Base-by-base conservation (phyloP, 352 stramenopile species). In the Globisporangium lucens region DNA sequence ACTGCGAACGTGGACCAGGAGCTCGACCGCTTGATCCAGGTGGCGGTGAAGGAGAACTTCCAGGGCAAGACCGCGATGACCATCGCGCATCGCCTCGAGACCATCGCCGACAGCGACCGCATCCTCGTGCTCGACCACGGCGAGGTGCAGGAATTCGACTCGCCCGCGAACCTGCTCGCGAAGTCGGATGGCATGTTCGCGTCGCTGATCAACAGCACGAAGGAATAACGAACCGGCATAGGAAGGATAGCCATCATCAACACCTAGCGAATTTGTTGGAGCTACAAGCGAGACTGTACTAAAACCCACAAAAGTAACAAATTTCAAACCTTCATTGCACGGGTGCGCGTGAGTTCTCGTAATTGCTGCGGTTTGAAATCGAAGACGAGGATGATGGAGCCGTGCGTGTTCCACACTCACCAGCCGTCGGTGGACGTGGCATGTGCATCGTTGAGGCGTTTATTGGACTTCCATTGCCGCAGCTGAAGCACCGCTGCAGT, bases 51-150 rank as follows among this genome's bases (percentile, higher is more conserved):
- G 20, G 63, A 67, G 30, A 66, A 68, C 33, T 98, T 98, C 38
- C 38, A 46, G 8, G 38, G 20, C 57, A 65, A 65, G 53, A 99
- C 96, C 3, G 67, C 97, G 33, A 63, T 99, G 3, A 98, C 89
- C 0, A 97, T 99, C 60, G 95, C 95, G n/a, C 95, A 99, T 78
- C 80, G 96, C 8, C 71, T 99, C n/a, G 85, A 98, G 67, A 98
- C 95, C 9, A 97, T 99, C 62, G 96, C 97, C 70, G 93, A 98
- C 74, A 97, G 85, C 64, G 95, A 99, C 75, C 71, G 72, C 8
- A 87, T 99, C 41, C 66, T 98, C 20, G 95, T 98, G 2, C 84
- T 99, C 67, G 94, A 97, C 65, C 56, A 84, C 29, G 96, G 96
- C 2, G 69, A 67, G 30, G 79, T 88, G n/a, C 82, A 79, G 15